Conservation (phyloP, 2,329 filamentous ascomycete species). For the Calonectria henricotiae region DNA sequence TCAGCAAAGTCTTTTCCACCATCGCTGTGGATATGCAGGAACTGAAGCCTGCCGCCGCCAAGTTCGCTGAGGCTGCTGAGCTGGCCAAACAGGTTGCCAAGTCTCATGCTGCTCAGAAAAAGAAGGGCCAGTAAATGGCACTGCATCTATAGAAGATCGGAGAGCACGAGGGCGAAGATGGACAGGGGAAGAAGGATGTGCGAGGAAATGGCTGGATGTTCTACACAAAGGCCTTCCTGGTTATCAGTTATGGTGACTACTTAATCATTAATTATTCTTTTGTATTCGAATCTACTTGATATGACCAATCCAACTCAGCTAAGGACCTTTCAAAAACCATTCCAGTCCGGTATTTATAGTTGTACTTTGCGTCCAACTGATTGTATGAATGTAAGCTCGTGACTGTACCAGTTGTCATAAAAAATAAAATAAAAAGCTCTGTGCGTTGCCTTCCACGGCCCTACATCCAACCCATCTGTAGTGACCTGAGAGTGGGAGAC, state of each 20-base stretch:
- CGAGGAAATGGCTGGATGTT: not conserved
- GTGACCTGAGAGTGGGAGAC: too few species aligned
- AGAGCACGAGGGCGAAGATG: not conserved
- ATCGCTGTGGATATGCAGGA: conserved; percentile 3
- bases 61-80: conserved; percentile 10
- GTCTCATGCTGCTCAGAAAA: not conserved
- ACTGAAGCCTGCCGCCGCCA: not conserved
- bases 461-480: too few species aligned
- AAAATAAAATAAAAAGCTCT: too few species aligned
- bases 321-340: too few species aligned
- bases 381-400: too few species aligned
- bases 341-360: too few species aligned
- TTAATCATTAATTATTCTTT: conserved; percentile 16
- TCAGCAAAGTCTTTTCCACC: conserved; percentile 3
- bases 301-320: not conserved
- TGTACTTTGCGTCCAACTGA: too few species aligned
- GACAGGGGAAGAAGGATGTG: not conserved
- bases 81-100: not conserved
- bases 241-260: not conserved
- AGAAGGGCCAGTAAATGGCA: not conserved
- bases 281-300: conserved; percentile 1
- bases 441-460: too few species aligned
- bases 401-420: too few species aligned
- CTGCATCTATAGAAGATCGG: not conserved
- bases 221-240: not conserved